A percentile compares a stretch with the other conserved stretches of the same genome.
phyloP scores from a whole-genome alignment of 768 basidiomycete genomes.

The Russula abietina region DNA sequence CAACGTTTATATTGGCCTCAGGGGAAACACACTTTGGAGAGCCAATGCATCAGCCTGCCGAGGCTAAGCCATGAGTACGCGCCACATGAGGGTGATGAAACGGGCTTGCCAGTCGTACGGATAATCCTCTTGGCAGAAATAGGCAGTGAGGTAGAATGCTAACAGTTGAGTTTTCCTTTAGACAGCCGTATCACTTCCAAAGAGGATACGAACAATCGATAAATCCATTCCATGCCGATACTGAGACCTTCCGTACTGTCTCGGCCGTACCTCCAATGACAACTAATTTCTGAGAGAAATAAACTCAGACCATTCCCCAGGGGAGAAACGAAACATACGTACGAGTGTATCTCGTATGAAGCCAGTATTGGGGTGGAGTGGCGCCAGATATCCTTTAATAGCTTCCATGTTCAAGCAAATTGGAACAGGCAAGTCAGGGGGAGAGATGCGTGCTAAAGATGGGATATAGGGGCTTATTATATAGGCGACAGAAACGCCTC shows the following conservation, averaged over 20 bases:
- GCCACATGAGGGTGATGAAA: not conserved
- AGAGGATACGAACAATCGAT: slow-evolving; percentile 61
- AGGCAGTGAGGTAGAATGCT: slow-evolving; percentile 87
- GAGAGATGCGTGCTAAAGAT: not conserved
- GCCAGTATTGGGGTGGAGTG: slow-evolving; percentile 54
- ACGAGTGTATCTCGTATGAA: slow-evolving; percentile 77
- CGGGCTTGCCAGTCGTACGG: slow-evolving; percentile 70
- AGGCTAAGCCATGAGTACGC: slow-evolving; percentile 9
- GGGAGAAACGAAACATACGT: slow-evolving; percentile 25
- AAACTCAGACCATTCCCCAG: not conserved
- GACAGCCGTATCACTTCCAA: slow-evolving; percentile 3
- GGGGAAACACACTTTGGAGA: slow-evolving; percentile 55
- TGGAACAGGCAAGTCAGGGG: slow-evolving; percentile 14
- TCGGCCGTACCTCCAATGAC: slow-evolving; percentile 87
- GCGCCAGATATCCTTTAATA: slow-evolving; percentile 65
- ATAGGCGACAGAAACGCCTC: slow-evolving; percentile 23
- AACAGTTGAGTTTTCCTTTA: slow-evolving; percentile 21
- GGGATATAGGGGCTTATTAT: not conserved
- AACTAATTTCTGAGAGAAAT: slow-evolving; percentile 65
- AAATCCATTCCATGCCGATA: slow-evolving; percentile 85
- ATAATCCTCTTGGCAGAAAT: slow-evolving; percentile 83
- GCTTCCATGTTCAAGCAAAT: slow-evolving; percentile 48
- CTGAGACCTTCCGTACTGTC: slow-evolving; percentile 73
- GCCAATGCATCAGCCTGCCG: slow-evolving; percentile 80
- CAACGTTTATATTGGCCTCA: not conserved